Conservation (phyloP, 179 eudicot species). For the Monotropa hypopitys region DNA sequence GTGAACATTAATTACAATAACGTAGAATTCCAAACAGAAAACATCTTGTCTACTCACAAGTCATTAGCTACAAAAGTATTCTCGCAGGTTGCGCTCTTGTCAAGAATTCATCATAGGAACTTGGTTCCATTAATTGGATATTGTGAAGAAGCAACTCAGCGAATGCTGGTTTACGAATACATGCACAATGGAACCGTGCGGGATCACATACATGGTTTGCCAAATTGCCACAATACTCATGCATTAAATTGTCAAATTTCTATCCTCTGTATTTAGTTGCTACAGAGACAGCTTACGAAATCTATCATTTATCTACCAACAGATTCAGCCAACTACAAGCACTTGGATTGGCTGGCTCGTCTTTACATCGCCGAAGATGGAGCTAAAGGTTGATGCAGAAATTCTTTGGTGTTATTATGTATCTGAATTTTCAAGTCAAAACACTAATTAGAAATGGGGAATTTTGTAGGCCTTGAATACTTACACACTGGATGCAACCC, state of each 20-base stretch:
- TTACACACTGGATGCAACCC: conserved; percentile 97
- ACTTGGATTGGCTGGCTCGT: conserved; percentile 82
- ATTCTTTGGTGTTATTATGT: neutral
- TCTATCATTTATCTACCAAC: conserved; percentile 14
- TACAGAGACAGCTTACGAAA: neutral
- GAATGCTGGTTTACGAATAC: conserved; percentile 87
- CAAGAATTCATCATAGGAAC: conserved; percentile 94
- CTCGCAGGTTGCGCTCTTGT: conserved; percentile 76
- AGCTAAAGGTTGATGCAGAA: conserved; percentile 63
- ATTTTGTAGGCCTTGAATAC: conserved; percentile 70
- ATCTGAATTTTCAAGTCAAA: neutral
- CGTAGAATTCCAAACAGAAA: neutral
- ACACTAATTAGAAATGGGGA: neutral
- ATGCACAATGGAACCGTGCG: conserved; percentile 91
- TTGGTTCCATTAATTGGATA: conserved; percentile 91
- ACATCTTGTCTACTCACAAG: neutral
- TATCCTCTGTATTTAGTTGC: neutral
- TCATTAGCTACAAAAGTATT: neutral
- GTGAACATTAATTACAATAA: too few relatives aligned
- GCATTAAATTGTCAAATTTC: neutral
- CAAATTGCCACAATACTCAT: conserved; percentile 3
- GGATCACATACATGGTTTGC: conserved; percentile 78
- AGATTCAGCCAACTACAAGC: conserved; percentile 49
- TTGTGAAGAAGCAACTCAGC: conserved; percentile 82
- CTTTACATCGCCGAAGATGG: conserved; percentile 91